Base-by-base conservation (phyloP, 805 yeast species). In the Pichia eremophila region DNA sequence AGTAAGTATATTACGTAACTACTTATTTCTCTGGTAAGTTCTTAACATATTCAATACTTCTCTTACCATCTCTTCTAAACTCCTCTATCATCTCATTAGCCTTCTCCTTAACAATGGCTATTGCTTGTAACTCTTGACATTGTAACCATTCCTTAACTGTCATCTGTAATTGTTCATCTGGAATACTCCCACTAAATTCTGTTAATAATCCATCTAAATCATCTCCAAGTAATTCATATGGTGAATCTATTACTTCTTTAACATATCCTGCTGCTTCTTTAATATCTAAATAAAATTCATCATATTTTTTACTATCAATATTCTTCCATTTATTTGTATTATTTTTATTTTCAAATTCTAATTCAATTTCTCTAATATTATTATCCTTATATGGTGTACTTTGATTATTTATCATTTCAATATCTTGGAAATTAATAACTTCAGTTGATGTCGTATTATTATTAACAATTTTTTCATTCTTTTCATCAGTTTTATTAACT, bases 61-160 rank as follows among this genome's bases (percentile, higher is more conserved):
- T 34, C 8, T 5, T 67, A 39, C 77, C 73, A 48, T 81, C 81
- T 1, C 54, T 58, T 40, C 68, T 71, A 54, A 81, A 75, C 15
- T 68, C 67, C 17, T 64, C 57, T 19, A 80, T 62, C 69, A 84
- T 71, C 32, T 61, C 64, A 5, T 70, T 67, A 35, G 79, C 69
- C 29, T 74, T 72, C 29, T 68, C 68, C 34, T 68, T 60, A 7
- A 83, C 67, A 42, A 77, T 67, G 28, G 62, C 62, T 39, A 72
- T 72, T 22, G 84, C 81, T 52, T 74, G 76, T 12, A 65, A 62
- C 0, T 87, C 84, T 55, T 75, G 74, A 53, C 72, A 68, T 31
- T 58, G 57, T 19, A 85, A 64, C 95, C 95, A 88, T 50, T 83
- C 77, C 43, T 72, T 70, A n/a, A 87, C 74, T 0, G 84, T 77